A percentile compares a stretch with the other conserved stretches of the same genome.
These are phyloP conservation scores for Mortierella sp. DNA, from an alignment of 371 early-diverging fungal genomes.

Conservation along the genomic window DNA sequence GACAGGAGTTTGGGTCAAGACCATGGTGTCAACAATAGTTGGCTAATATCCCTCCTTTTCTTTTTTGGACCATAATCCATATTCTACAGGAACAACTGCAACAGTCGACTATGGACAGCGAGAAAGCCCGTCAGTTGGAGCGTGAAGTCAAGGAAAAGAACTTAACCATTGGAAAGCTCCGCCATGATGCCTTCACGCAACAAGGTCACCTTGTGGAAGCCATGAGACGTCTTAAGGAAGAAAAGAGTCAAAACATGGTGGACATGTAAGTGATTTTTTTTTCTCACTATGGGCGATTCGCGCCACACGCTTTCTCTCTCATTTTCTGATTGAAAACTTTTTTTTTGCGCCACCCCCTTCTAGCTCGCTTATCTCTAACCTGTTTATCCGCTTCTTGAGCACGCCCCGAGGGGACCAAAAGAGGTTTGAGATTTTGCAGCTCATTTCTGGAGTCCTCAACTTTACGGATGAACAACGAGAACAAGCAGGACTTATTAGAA, in stretches of 20 bases:
- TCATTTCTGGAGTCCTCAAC: conserved; percentile 89
- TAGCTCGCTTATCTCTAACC: conserved; percentile 86
- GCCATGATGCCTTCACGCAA: conserved; percentile 86
- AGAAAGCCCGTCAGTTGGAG: conserved; percentile 72
- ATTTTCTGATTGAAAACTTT: too few relatives aligned
- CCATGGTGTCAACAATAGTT: background rate
- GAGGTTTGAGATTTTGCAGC: conserved; percentile 86
- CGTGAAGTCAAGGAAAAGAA: conserved; percentile 81
- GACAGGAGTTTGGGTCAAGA: background rate
- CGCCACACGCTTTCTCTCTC: background rate
- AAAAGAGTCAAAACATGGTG: conserved; percentile 80
- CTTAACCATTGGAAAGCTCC: conserved; percentile 77
- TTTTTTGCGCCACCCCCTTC: background rate
- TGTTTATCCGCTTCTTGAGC: conserved; percentile 85
- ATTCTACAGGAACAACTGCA: conserved; percentile 61
- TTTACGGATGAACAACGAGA: conserved; percentile 88
- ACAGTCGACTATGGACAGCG: conserved; percentile 62
- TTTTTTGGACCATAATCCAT: conserved; percentile 3
- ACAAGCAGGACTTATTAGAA: conserved; percentile 82
- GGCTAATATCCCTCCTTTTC: background rate
- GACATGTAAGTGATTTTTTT: conserved; percentile 67
- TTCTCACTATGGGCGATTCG: background rate
- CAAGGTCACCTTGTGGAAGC: conserved; percentile 88
- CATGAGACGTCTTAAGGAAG: conserved; percentile 84
- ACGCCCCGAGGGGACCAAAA: conserved; percentile 89